A percentile compares a stretch with the other conserved stretches of the same genome.
phyloP scores from a whole-genome alignment of 2,329 filamentous ascomycete species.

The Aspergillus phoenicis region DNA sequence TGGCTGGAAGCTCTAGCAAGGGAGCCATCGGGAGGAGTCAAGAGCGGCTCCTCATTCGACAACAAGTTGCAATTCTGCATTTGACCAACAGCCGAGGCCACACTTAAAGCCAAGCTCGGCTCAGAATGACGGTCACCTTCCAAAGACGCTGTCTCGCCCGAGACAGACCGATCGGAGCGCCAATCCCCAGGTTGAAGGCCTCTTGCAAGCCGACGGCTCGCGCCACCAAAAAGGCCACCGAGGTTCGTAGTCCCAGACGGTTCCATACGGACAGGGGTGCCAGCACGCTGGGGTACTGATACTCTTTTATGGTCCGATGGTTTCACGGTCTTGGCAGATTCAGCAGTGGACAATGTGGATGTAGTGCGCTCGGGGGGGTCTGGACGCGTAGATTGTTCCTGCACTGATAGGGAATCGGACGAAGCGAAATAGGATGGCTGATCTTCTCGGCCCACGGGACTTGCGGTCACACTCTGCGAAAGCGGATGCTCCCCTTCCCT shows the following conservation, averaged over 20 bases:
- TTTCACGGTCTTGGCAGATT: slow-evolving; percentile 50
- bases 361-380: slow-evolving; percentile 42
- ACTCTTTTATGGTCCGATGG: slow-evolving; percentile 33
- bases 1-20: slow-evolving; percentile 26
- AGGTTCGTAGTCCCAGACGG: slow-evolving; percentile 36
- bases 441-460: slow-evolving; percentile 56
- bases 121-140: slow-evolving; percentile 43
- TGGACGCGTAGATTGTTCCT: slow-evolving; percentile 38
- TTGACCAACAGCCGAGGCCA: slow-evolving; percentile 48
- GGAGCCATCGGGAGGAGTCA: slow-evolving; percentile 17
- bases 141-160: slow-evolving; percentile 37
- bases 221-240: slow-evolving; percentile 44
- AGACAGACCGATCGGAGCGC: slow-evolving; percentile 37
- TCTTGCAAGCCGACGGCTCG: slow-evolving; percentile 39
- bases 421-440: slow-evolving; percentile 41
- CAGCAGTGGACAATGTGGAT: slow-evolving; percentile 50
- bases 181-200: slow-evolving; percentile 42
- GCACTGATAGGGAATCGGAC: slow-evolving; percentile 24
- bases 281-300: slow-evolving; percentile 28
- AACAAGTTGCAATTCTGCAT: slow-evolving; percentile 44
- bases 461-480: slow-evolving; percentile 72
- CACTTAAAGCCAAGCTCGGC: slow-evolving; percentile 49
- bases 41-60: slow-evolving; percentile 26
- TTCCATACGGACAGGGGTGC: slow-evolving; percentile 34
- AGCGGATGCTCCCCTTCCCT: slow-evolving; percentile 69